Evolutionary conservation across 2,329 filamentous ascomycete species (phyloP), one percentile per base, ranked within the genome.

Genomic region (Scopulariopsis brevicaulis): DNA sequence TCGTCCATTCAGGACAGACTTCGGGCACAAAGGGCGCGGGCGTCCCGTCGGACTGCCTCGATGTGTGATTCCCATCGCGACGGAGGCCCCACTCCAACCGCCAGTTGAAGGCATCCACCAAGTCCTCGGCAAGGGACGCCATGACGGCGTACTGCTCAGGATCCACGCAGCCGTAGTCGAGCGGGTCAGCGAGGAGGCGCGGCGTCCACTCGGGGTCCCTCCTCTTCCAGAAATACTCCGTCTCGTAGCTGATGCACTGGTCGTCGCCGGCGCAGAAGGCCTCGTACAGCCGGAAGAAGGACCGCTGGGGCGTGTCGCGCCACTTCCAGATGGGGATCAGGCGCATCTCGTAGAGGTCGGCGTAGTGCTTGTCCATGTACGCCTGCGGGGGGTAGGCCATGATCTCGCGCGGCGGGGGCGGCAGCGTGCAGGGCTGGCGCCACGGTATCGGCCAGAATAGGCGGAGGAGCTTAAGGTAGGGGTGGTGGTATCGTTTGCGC

Each of bases 201-300:
- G 57, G 57, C 2, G 60, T 59, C 66, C 63, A 67, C 12, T 25
- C 24, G 7, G 62, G 62, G 35, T 61, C 59, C 18, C 53, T 28
- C n/a, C 62, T 62, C 11, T 60, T 58, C 63, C 64, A 68, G 50
- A 66, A 62, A 53, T 68, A 68, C 60, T 67, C 64, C 12, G 62
- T 62, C 59, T 66, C 65, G 34, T 64, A 66, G 22, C 62, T 60
- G 8, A 66, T 62, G 24, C 65, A 58, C 6, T 57, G 43, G 11
- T 64, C 65, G 56, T 67, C 61, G 12, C 59, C 59, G 37, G 63
- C 63, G 55, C 64, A 66, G n/a, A 66, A 59, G 15, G 63, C 64
- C 58, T 68, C 65, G 54, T 67, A 67, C 3, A 67, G 59, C 18
- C 65, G 64, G 56, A 64, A 67, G 46, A 67, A 63, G 32, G 66